Evolutionary conservation across 1,284 basidiomycete genomes (phyloP).

Genomic region (Amylostereum chailletii): DNA sequence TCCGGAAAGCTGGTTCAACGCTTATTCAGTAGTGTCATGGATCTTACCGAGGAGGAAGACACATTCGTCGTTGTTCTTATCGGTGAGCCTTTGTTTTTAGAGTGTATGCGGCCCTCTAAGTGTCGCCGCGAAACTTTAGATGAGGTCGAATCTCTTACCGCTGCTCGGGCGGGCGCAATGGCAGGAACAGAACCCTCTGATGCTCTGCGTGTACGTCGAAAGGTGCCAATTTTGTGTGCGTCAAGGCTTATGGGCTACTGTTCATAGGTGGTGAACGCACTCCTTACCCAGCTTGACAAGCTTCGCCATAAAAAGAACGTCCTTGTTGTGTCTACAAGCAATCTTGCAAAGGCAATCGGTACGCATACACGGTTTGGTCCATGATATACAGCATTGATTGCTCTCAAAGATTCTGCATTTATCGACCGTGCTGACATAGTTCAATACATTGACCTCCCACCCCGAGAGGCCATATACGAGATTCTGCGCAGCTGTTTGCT

Average conservation of each 20-base stretch:
- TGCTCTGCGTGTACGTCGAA: slow-evolving; percentile 73
- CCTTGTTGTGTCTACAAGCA: slow-evolving; percentile 94
- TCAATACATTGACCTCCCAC: slow-evolving; percentile 88
- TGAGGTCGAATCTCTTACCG: slow-evolving; percentile 94
- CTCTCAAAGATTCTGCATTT: slow-evolving; percentile 76
- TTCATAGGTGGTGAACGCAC: slow-evolving; percentile 88
- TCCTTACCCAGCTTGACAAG: slow-evolving; percentile 95
- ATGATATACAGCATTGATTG: background rate
- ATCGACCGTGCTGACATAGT: slow-evolving; percentile 96
- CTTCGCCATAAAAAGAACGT: slow-evolving; percentile 90
- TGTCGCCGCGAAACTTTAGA: slow-evolving; percentile 37
- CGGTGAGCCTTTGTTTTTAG: slow-evolving; percentile 36
- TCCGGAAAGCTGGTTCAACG: slow-evolving; percentile 97
- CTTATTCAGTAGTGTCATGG: slow-evolving; percentile 83
- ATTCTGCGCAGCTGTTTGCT: slow-evolving; percentile 80
- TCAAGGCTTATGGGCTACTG: background rate
- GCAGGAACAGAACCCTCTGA: slow-evolving; percentile 93
- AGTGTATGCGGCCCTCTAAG: background rate
- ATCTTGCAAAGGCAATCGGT: slow-evolving; percentile 93
- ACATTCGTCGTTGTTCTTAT: slow-evolving; percentile 94
- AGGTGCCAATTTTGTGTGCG: background rate
- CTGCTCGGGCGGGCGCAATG: slow-evolving; percentile 89
- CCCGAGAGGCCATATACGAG: slow-evolving; percentile 87
- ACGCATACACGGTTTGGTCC: slow-evolving; percentile 13
- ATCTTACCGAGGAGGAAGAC: slow-evolving; percentile 84